Evolutionary conservation across 1,284 basidiomycete genomes (phyloP).

Genomic region (Papiliotrema laurentii): DNA sequence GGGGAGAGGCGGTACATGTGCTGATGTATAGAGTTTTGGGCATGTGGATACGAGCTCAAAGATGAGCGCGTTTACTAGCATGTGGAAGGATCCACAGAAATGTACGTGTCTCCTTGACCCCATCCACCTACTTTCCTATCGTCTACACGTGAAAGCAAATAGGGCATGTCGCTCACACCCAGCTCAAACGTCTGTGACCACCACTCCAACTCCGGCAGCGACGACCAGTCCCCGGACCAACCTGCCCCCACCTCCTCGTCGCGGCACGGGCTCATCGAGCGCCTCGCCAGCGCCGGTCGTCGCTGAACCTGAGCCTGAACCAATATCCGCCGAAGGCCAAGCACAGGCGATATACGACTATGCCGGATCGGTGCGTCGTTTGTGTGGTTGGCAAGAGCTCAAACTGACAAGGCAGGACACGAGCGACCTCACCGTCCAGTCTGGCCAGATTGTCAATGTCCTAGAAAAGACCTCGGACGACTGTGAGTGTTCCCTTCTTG

Average conservation of each 20-base stretch:
- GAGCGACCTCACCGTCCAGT: slow-evolving; percentile 33
- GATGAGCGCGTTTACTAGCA: slow-evolving; percentile 30
- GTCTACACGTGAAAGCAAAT: no score
- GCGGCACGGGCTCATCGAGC: neutral
- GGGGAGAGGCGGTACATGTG: neutral
- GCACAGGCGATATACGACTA: slow-evolving; percentile 44
- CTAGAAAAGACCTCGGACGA: slow-evolving; percentile 40
- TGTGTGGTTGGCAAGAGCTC: neutral
- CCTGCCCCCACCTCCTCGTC: slow-evolving; percentile 19
- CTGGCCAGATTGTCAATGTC: slow-evolving; percentile 39
- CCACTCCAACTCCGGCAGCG: no score
- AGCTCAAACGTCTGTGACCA: no score
- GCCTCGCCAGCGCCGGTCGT: neutral
- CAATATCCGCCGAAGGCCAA: slow-evolving; percentile 15
- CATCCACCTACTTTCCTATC: no score
- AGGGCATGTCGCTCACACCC: no score
- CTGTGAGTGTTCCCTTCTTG: slow-evolving; percentile 24
- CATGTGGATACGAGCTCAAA: slow-evolving; percentile 32
- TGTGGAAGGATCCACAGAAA: slow-evolving; percentile 38
- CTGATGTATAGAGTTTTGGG: slow-evolving; percentile 24
- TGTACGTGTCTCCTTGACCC: slow-evolving; percentile 8
- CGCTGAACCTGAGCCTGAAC: slow-evolving; percentile 3
- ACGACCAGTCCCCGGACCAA: slow-evolving; percentile 3
- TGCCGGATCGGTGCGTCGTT: slow-evolving; percentile 28
- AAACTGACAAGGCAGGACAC: slow-evolving; percentile 24